Conservation (phyloP, 352 stramenopile species). For the Pythium insidiosum region DNA sequence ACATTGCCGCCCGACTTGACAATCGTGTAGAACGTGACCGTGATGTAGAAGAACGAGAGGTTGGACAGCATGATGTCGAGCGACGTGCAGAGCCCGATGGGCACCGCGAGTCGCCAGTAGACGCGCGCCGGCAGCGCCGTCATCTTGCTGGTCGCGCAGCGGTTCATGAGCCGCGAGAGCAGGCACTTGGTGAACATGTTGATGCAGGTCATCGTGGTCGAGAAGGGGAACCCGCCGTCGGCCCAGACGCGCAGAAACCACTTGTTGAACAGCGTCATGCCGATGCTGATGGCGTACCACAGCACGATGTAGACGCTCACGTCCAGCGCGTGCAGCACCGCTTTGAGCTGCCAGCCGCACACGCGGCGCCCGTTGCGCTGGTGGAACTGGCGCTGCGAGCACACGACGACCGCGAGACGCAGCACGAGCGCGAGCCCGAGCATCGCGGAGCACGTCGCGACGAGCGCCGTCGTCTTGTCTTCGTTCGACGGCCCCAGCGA, state of each 20-base stretch:
- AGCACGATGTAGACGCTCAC: conserved; percentile 66
- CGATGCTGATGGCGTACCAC: conserved; percentile 81
- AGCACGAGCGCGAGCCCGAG: conserved; percentile 38
- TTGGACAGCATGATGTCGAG: conserved; percentile 83
- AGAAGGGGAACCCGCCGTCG: conserved; percentile 59
- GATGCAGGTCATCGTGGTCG: conserved; percentile 70
- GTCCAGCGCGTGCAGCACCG: conserved; percentile 42
- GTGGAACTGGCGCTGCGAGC: conserved; percentile 15
- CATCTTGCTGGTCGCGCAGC: conserved; percentile 28
- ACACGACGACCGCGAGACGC: conserved; percentile 26
- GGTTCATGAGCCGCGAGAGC: conserved; percentile 44
- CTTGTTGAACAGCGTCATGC: conserved; percentile 83
- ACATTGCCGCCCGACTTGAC: conserved; percentile 73
- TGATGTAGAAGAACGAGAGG: conserved; percentile 82
- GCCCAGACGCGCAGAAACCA: conserved; percentile 74
- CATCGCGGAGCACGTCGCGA: conserved; percentile 54
- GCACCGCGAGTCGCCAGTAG: conserved; percentile 67
- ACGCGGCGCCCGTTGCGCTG: conserved; percentile 1
- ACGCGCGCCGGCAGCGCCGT: conserved; percentile 19
- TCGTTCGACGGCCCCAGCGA: conserved; percentile 12
- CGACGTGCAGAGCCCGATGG: conserved; percentile 72
- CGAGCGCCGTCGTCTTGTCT: conserved; percentile 42
- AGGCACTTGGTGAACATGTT: conserved; percentile 78
- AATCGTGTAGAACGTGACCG: conserved; percentile 82
- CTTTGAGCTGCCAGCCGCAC: conserved; percentile 13